Evolutionary conservation across 169 alveolate genomes (phyloP).

Genomic region (Babesia bigemina): DNA sequence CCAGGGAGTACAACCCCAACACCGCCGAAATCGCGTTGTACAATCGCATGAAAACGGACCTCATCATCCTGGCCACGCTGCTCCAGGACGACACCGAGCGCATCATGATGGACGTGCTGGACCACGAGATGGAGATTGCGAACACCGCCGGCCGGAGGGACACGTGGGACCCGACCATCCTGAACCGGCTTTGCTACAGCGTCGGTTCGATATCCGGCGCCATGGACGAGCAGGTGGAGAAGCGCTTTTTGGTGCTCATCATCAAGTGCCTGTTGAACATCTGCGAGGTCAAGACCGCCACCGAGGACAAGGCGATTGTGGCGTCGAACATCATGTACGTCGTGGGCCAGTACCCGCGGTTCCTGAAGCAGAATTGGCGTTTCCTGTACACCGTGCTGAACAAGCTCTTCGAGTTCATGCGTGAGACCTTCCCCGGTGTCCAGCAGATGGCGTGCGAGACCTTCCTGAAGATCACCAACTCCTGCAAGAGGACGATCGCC

Average conservation of each 20-base stretch:
- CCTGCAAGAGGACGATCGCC: conserved; percentile 86
- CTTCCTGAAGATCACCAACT: conserved; percentile 91
- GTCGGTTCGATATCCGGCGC: conserved; percentile 98
- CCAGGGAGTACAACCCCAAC: conserved; percentile 86
- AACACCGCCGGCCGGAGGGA: conserved; percentile 69
- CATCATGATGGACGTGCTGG: conserved; percentile 88
- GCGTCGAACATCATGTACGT: conserved; percentile 98
- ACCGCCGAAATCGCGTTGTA: conserved; percentile 95
- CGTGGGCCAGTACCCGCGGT: conserved; percentile 98
- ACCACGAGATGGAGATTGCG: conserved; percentile 84
- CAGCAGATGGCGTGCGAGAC: conserved; percentile 99
- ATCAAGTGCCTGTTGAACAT: conserved; percentile 91
- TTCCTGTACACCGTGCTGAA: conserved; percentile 96
- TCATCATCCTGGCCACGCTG: conserved; percentile 93
- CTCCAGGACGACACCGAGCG: conserved; percentile 92
- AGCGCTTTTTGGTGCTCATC: conserved; percentile 91
- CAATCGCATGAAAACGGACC: conserved; percentile 92
- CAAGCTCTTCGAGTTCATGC: conserved; percentile 99
- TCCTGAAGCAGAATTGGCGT: conserved; percentile 95
- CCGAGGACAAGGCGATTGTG: conserved; percentile 95
- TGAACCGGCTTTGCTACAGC: conserved; percentile 92
- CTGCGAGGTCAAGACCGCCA: conserved; percentile 97
- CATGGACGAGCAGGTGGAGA: conserved; percentile 92
- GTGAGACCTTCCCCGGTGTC: conserved; percentile 98
- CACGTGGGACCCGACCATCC: conserved; percentile 80